These are phyloP conservation scores for Pilaira anomala DNA, from an alignment of 192 early-diverging fungal genomes.

Conservation along the genomic window DNA sequence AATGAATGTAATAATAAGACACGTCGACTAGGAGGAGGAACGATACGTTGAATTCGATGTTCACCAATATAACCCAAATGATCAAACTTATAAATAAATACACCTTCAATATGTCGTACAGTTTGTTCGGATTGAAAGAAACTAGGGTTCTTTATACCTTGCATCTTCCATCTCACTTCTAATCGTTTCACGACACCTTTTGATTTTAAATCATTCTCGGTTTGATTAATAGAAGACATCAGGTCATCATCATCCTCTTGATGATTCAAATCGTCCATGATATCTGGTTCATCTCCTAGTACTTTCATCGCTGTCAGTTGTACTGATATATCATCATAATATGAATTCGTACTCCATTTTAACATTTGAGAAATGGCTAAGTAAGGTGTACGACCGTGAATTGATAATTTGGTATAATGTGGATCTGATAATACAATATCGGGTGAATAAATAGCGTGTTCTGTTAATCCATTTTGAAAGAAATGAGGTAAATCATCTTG, in stretches of 20 bases:
- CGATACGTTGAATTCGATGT: slow-evolving; percentile 49
- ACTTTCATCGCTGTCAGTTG: slow-evolving; percentile 46
- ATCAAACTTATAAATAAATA: slow-evolving; percentile 49
- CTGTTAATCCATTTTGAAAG: slow-evolving; percentile 46
- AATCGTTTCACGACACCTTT: slow-evolving; percentile 27
- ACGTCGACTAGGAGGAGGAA: slow-evolving; percentile 45
- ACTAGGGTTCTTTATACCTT: slow-evolving; percentile 39
- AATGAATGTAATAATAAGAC: slow-evolving; percentile 35
- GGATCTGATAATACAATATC: slow-evolving; percentile 52
- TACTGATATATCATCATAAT: slow-evolving; percentile 48
- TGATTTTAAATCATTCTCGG: neutral
- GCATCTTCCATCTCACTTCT: slow-evolving; percentile 47
- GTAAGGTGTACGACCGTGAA: slow-evolving; percentile 48
- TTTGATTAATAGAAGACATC: neutral
- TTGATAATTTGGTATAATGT: slow-evolving; percentile 47
- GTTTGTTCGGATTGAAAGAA: slow-evolving; percentile 12
- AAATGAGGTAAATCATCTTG: slow-evolving; percentile 50
- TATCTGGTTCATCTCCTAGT: slow-evolving; percentile 15
- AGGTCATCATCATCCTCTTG: neutral
- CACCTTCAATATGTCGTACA: slow-evolving; percentile 38
- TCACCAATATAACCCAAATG: slow-evolving; percentile 40
- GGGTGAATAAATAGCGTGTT: slow-evolving; percentile 44
- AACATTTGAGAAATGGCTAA: slow-evolving; percentile 48
- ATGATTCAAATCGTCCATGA: neutral
- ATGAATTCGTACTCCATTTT: slow-evolving; percentile 53